Conservation (phyloP, 305 asterid species). For the Solanum aculeatissimum region DNA sequence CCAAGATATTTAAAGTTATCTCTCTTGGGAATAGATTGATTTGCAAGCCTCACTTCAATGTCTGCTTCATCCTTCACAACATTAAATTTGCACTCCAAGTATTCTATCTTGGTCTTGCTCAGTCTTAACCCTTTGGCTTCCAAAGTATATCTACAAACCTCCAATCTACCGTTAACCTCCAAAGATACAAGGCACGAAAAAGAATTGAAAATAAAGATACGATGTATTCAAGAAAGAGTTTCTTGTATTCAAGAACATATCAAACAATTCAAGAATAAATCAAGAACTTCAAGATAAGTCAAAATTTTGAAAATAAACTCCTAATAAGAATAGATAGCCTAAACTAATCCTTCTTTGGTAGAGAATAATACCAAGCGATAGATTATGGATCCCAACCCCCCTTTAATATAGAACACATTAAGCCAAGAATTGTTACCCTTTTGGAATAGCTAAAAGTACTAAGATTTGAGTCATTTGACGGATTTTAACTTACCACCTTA, state of each 20-base stretch:
- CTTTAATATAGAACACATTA: background rate
- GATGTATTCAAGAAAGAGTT: background rate
- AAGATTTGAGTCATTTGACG: background rate
- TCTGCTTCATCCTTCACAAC: too few species aligned
- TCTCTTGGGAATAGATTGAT: too few species aligned
- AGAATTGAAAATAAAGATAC: background rate
- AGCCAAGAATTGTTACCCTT: background rate
- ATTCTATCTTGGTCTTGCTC: too few species aligned
- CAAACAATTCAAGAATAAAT: background rate
- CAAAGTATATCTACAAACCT: too few species aligned
- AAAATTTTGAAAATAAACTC: background rate
- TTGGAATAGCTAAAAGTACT: background rate
- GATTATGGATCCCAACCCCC: background rate
- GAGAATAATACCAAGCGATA: background rate
- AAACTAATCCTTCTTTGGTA: background rate
- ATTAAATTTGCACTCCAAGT: too few species aligned
- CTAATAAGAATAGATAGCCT: background rate
- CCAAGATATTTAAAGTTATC: too few species aligned
- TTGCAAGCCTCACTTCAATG: too few species aligned
- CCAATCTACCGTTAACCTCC: too few species aligned
- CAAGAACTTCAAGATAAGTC: background rate
- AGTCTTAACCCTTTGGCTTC: too few species aligned
- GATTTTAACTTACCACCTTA: background rate
- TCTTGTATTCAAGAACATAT: background rate
- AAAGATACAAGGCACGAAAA: background rate